These are phyloP conservation scores for Diospyros lotus DNA, from an alignment of 148 eudicot genomes.

Conservation along the genomic window DNA sequence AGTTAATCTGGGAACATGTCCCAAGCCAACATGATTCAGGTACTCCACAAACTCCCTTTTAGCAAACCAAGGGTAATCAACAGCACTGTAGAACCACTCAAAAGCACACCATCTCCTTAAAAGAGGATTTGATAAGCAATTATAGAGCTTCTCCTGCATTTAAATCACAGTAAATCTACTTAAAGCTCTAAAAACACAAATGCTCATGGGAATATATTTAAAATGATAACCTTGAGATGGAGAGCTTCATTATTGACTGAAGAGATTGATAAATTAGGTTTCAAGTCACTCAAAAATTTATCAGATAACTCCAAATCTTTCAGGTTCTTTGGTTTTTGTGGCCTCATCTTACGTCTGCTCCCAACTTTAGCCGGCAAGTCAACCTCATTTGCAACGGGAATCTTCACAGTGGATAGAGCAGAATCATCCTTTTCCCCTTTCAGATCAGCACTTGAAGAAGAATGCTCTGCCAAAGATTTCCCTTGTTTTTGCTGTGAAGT, in stretches of 20 bases:
- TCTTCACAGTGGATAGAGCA: slow-evolving; percentile 45
- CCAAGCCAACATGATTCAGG: slow-evolving; percentile 91
- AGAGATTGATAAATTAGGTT: slow-evolving; percentile 29
- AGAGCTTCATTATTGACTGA: slow-evolving; percentile 27
- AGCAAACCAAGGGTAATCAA: slow-evolving; percentile 99
- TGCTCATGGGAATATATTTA: neutral
- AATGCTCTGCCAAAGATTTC: slow-evolving; percentile 54
- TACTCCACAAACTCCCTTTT: slow-evolving; percentile 97
- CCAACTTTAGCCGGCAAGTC: slow-evolving; percentile 50
- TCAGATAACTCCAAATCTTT: slow-evolving; percentile 37
- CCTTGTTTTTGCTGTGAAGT: slow-evolving; percentile 47
- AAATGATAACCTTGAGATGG: slow-evolving; percentile 42
- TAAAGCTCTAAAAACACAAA: neutral
- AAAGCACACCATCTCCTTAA: slow-evolving; percentile 80
- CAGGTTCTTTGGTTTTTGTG: slow-evolving; percentile 35
- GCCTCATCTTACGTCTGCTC: slow-evolving; percentile 67
- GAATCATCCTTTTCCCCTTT: slow-evolving; percentile 70
- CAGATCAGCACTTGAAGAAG: slow-evolving; percentile 63
- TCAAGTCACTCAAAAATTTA: slow-evolving; percentile 33
- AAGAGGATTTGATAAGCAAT: slow-evolving; percentile 53
- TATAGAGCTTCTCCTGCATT: slow-evolving; percentile 57
- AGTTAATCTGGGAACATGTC: slow-evolving; percentile 94
- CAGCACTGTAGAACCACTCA: slow-evolving; percentile 99
- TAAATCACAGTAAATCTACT: neutral
- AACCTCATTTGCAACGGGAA: slow-evolving; percentile 40